Conservation (phyloP, 2,329 filamentous ascomycete species). For the Stromatinia cepivora region DNA sequence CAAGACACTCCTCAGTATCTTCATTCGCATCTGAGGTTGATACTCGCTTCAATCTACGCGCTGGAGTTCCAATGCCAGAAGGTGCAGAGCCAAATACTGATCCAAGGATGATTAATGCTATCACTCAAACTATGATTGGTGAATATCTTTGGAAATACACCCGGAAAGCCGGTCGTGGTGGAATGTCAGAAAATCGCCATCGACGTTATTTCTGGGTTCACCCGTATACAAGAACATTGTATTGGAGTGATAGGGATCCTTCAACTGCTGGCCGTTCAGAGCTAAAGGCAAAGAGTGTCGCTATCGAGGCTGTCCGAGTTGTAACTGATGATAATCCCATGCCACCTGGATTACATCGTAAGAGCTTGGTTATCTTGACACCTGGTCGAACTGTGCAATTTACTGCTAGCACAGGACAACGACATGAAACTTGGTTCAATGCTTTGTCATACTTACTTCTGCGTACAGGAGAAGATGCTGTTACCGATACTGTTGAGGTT, state of each 20-base stretch:
- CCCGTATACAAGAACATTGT: constrained; percentile 91
- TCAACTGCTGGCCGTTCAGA: constrained; percentile 74
- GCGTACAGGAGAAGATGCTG: constrained; percentile 66
- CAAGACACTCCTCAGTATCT: constrained; percentile 82
- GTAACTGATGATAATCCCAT: constrained; percentile 93
- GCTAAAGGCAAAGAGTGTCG: constrained; percentile 80
- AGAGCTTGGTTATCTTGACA: constrained; percentile 87
- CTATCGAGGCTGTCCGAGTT: constrained; percentile 86
- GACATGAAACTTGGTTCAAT: constrained; percentile 99
- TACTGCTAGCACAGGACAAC: constrained; percentile 87
- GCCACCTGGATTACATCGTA: constrained; percentile 90
- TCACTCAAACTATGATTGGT: constrained; percentile 99
- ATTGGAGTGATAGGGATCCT: constrained; percentile 94
- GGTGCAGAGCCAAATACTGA: constrained; percentile 76
- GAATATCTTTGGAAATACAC: constrained; percentile 99
- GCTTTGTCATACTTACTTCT: constrained; percentile 90
- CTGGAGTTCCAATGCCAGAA: constrained; percentile 53
- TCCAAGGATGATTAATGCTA: constrained; percentile 97
- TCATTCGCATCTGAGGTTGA: constrained; percentile 96
- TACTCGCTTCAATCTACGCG: constrained; percentile 78
- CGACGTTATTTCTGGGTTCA: constrained; percentile 99
- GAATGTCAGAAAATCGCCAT: constrained; percentile 86
- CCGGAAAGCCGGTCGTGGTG: constrained; percentile 83
- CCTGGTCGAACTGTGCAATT: constrained; percentile 90
- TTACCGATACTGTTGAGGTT: constrained; percentile 57